A percentile compares a stretch with the other conserved stretches of the same genome.
Conservation (phyloP, 169 alveolate genomes). For the Plasmodium gaboni region DNA sequence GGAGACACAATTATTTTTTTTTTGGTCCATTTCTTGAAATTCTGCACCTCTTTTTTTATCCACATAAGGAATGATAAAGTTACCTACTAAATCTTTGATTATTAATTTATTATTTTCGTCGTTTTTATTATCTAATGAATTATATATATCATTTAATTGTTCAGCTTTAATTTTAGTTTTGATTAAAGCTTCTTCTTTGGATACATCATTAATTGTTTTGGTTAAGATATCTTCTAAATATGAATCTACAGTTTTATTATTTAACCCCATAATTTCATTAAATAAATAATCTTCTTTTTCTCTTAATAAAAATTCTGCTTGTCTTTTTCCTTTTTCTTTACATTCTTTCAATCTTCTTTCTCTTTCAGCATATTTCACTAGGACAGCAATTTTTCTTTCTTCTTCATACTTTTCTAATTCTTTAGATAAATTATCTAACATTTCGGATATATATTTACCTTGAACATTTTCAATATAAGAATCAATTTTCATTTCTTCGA, state of each 20-base stretch:
- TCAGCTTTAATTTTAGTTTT: constrained; percentile 74
- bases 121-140: constrained; percentile 43
- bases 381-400: constrained; percentile 73
- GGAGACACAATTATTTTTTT: constrained; percentile 57
- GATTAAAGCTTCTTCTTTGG: constrained; percentile 71
- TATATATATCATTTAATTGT: constrained; percentile 71
- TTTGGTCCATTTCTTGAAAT: constrained; percentile 57
- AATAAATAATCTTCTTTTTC: constrained; percentile 77
- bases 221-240: constrained; percentile 70
- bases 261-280: constrained; percentile 75
- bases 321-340: constrained; percentile 77
- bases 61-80: constrained; percentile 73
- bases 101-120: constrained; percentile 64
- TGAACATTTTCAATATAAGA: constrained; percentile 75
- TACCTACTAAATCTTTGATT: constrained; percentile 74
- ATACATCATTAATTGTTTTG: constrained; percentile 65
- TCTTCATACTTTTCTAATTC: constrained; percentile 77
- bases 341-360: constrained; percentile 74
- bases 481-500: constrained; percentile 67
- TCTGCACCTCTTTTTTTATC: constrained; percentile 74
- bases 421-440: constrained; percentile 59
- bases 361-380: constrained; percentile 76
- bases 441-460: constrained; percentile 67
- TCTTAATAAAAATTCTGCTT: constrained; percentile 75
- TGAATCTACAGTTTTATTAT: constrained; percentile 74